Base-by-base conservation (phyloP, 2,329 filamentous ascomycete genomes). In the Pseudocercospora cruenta region DNA sequence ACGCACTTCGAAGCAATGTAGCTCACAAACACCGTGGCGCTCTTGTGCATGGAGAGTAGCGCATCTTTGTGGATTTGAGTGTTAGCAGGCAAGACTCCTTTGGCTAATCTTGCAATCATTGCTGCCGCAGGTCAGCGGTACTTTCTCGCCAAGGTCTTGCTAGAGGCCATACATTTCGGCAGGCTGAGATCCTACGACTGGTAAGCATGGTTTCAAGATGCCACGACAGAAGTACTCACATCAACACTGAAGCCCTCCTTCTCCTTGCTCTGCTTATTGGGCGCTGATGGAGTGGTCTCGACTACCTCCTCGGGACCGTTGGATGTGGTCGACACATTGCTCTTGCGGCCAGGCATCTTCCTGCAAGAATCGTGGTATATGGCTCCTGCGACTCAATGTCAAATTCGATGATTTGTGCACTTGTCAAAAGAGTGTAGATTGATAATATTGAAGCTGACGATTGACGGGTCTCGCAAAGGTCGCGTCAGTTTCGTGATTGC, bases 21-120 rank as follows among this genome's bases (percentile, higher is more conserved):
- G 80, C 88, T 94, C 72, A 95, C 90, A 75, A 95, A 95, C 0
- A 95, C 89, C 1, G 91, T 94, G 7, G 92, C 90, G 78, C 90
- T 91, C 80, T 94, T 94, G 71, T 87, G 90, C 81, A 95, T 85
- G 9, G 91, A 92, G 60, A 92, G 80, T 62, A 94, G 86, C 49
- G 92, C 92, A 80, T 93, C 93, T 74, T 89, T 91, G 77, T 94
- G 91, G 58, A 94, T 91, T 79, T 93, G 90, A 4, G 91, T 94
- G 76, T 93, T 93, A 5, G 91, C 60, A n/a, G 65, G 65, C 49
- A 60, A 64, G 57, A 68, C 65, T 64, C 64, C 51, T 64, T 66
- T 58, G 10, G 47, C 39, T 36, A 43, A 31, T 66, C 58, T 51
- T n/a, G 33, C 47, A 24, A 67, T 55, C 61, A 51, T 61, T 21